Conservation (phyloP, 1,284 basidiomycete species). For the Trichosporon sp. region DNA sequence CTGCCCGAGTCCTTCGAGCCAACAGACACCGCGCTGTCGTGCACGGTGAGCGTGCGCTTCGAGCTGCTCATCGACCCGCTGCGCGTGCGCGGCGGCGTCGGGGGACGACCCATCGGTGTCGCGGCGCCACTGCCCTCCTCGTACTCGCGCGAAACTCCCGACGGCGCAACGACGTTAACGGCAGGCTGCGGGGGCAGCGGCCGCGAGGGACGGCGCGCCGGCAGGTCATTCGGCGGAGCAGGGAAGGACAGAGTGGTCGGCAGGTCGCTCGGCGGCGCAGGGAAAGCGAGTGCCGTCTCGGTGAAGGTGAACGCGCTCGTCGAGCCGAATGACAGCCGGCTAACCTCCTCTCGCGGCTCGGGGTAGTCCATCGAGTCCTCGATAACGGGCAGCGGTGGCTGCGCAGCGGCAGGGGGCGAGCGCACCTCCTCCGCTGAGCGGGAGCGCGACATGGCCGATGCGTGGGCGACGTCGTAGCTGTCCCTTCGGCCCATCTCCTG, state of each 20-base stretch:
- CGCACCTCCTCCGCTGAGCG: constrained; percentile 21
- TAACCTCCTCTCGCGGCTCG: background rate
- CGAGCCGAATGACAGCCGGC: background rate
- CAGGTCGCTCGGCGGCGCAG: constrained; percentile 30
- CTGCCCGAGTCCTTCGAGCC: constrained; percentile 19
- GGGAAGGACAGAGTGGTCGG: constrained; percentile 28
- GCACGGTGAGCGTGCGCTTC: constrained; percentile 13
- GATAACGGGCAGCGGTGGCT: constrained; percentile 10
- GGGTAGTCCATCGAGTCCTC: background rate
- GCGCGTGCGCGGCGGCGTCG: constrained; percentile 21
- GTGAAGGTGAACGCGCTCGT: background rate
- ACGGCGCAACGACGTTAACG: background rate
- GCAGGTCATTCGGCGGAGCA: constrained; percentile 29
- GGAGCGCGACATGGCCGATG: constrained; percentile 23
- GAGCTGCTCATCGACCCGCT: constrained; percentile 10
- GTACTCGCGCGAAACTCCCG: background rate
- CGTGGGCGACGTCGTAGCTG: constrained; percentile 22
- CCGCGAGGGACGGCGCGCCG: constrained; percentile 1
- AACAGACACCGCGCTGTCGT: background rate
- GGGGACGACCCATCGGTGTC: background rate
- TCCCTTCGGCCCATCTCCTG: constrained; percentile 20
- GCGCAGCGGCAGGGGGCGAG: background rate
- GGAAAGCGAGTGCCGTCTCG: constrained; percentile 24
- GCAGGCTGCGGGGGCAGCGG: background rate
- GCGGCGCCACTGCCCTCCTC: constrained; percentile 9